Evolutionary conservation across 2,329 filamentous ascomycete genomes (phyloP), one percentile per base, ranked within the genome.

Genomic region (Amesomyces nigricolor): DNA sequence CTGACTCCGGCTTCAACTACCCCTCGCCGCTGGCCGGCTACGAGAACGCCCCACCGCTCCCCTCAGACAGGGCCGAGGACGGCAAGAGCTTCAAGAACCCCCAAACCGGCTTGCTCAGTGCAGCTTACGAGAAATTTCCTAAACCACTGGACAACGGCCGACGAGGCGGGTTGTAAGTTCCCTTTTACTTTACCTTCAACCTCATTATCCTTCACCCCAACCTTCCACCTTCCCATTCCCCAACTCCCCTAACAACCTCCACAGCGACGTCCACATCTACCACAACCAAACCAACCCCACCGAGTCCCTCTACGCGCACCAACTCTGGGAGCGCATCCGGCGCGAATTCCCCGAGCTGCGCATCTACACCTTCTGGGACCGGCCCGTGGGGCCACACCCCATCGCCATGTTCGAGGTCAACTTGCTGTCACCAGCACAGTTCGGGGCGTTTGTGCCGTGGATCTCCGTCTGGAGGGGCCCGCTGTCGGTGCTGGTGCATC

Each of bases 361-460:
- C 52, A 86, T 95, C 63, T 95, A 96, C 68, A 76, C 71, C 13
- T 75, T 95, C 61, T 95, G 83, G 80, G 86, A 94, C 61, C 71
- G 74, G 13, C 89, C 91, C 0, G 71, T 96, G 29, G 91, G 91
- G 0, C 91, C 91, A 0, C 91, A 96, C 68, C 85, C 87, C 0
- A 71, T 90, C 0, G 87, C 85, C 51, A 96, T 95, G 90, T 96
- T 96, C 65, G 91, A 96, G 71, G 89, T 96, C 45, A 95, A 95
- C 63, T 45, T 96, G 17, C 89, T 92, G 69, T 90, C 86, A 0
- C 91, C 91, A 0, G 85, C 83, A 3, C 88, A 96, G 69, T 96
- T 96, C 66, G 91, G 91, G 0, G 91, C 91, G 0, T 95, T 96
- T 65, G 74, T 96, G 39, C 80, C 89, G 0, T 96, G 91, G 91